A percentile compares a stretch with the other conserved stretches of the same genome.
Conservation (phyloP, 352 stramenopile species). For the Saprolegnia diclina region DNA sequence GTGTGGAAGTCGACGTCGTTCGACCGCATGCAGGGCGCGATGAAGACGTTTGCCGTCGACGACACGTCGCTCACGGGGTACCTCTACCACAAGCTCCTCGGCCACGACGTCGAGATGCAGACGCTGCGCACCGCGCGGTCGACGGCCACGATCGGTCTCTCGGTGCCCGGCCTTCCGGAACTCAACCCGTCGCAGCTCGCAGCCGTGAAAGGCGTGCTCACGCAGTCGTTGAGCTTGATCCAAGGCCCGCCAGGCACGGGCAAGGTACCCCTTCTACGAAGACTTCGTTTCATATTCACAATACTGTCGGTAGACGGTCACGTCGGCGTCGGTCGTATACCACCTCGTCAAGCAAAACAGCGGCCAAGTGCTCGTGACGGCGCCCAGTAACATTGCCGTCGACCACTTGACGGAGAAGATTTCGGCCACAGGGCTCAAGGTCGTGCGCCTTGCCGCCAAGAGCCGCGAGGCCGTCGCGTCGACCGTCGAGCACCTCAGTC, state of each 20-base stretch:
- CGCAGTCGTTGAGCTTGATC: constrained; percentile 97
- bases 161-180: constrained; percentile 92
- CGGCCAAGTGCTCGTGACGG: constrained; percentile 98
- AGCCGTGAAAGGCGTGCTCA: constrained; percentile 93
- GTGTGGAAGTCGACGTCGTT: constrained; percentile 99
- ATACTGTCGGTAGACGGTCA: constrained; percentile 79
- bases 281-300: too few species aligned
- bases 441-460: constrained; percentile 97
- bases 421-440: constrained; percentile 94
- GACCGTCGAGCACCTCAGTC: constrained; percentile 95
- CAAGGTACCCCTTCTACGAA: constrained; percentile 90
- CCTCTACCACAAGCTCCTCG: constrained; percentile 99
- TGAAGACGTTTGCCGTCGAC: constrained; percentile 99
- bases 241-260: constrained; percentile 96
- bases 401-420: constrained; percentile 99
- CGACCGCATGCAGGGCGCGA: constrained; percentile 97
- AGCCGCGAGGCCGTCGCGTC: constrained; percentile 92
- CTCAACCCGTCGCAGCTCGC: constrained; percentile 97
- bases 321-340: constrained; percentile 98
- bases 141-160: constrained; percentile 57
- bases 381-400: constrained; percentile 98
- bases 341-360: constrained; percentile 98
- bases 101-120: constrained; percentile 95
- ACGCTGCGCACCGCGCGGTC: constrained; percentile 71
- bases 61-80: constrained; percentile 98